A percentile compares a stretch with the other conserved stretches of the same genome.
phyloP scores from a whole-genome alignment of 345 rosid species.

The Salix dunnii region DNA sequence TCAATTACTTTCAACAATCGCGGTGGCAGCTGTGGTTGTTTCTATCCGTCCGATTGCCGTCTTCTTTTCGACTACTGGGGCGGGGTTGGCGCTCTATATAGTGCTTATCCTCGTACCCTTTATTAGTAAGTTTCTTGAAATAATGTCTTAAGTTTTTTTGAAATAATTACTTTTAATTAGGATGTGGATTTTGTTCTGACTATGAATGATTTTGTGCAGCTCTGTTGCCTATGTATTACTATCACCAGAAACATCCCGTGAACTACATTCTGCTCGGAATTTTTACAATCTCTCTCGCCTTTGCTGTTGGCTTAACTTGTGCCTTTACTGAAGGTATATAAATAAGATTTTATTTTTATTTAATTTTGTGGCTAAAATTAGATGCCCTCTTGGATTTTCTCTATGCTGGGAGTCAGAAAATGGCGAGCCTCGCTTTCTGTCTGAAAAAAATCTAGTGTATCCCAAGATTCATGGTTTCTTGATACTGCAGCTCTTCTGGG shows the following conservation, averaged over 20 bases:
- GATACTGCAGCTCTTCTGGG: too few species aligned
- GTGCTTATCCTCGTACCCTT: slow-evolving; percentile 68
- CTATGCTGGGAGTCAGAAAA: too few species aligned
- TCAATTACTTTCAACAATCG: slow-evolving; percentile 70
- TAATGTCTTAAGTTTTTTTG: background rate
- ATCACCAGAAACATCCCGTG: slow-evolving; percentile 83
- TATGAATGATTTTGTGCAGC: slow-evolving; percentile 39
- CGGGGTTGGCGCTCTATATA: slow-evolving; percentile 74
- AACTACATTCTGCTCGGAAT: slow-evolving; percentile 74
- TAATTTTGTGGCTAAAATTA: too few species aligned
- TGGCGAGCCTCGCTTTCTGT: too few species aligned
- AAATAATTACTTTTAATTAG: background rate
- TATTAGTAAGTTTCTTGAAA: slow-evolving; percentile 37
- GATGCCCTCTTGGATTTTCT: too few species aligned
- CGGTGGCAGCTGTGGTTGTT: slow-evolving; percentile 75
- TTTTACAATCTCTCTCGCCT: slow-evolving; percentile 69
- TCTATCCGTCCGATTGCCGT: slow-evolving; percentile 52
- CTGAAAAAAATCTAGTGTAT: background rate
- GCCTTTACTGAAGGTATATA: slow-evolving; percentile 70
- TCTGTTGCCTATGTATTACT: slow-evolving; percentile 72
- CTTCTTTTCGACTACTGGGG: slow-evolving; percentile 60
- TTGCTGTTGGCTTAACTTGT: slow-evolving; percentile 81
- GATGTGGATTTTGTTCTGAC: background rate
- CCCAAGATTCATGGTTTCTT: background rate
- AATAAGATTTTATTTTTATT: too few species aligned